phyloP scores from a whole-genome alignment of 306 rosid species.

The Carpinus fangiana region DNA sequence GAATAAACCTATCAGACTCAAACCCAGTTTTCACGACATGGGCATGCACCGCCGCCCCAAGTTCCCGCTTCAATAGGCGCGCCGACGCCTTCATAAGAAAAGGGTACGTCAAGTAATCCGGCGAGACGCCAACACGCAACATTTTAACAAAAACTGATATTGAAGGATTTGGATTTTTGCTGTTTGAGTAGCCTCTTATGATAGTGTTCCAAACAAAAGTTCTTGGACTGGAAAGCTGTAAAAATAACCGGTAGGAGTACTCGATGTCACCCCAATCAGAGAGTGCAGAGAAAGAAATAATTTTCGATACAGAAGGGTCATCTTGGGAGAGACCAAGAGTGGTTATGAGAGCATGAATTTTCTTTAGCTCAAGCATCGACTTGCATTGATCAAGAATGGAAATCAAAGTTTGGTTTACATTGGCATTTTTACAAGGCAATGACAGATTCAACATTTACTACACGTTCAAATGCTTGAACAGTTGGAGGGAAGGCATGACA shows the following conservation, averaged over 20 bases:
- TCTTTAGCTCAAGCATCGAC: constrained; percentile 64
- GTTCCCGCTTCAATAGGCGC: constrained; percentile 46
- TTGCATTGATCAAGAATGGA: constrained; percentile 50
- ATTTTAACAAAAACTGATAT: constrained; percentile 51
- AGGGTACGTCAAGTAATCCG: constrained; percentile 74
- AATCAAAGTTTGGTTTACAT: constrained; percentile 31
- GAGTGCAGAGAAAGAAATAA: constrained; percentile 54
- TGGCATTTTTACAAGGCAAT: constrained; percentile 28
- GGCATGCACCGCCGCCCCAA: constrained; percentile 62
- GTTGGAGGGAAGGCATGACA: not conserved
- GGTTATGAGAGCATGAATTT: constrained; percentile 57
- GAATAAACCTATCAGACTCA: constrained; percentile 55
- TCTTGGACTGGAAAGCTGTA: constrained; percentile 53
- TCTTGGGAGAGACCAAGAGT: constrained; percentile 59
- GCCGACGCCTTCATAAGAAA: constrained; percentile 75
- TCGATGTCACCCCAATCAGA: constrained; percentile 47
- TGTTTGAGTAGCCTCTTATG: constrained; percentile 60
- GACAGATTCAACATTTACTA: constrained; percentile 40
- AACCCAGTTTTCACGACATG: constrained; percentile 56
- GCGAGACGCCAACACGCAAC: constrained; percentile 57
- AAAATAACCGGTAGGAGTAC: constrained; percentile 53
- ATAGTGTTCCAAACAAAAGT: constrained; percentile 62
- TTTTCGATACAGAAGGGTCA: constrained; percentile 34
- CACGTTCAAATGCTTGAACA: not conserved
- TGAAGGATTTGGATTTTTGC: constrained; percentile 57